phyloP scores from a whole-genome alignment of 108 stramenopile genomes.

The Fistulifera pelliculosa region DNA sequence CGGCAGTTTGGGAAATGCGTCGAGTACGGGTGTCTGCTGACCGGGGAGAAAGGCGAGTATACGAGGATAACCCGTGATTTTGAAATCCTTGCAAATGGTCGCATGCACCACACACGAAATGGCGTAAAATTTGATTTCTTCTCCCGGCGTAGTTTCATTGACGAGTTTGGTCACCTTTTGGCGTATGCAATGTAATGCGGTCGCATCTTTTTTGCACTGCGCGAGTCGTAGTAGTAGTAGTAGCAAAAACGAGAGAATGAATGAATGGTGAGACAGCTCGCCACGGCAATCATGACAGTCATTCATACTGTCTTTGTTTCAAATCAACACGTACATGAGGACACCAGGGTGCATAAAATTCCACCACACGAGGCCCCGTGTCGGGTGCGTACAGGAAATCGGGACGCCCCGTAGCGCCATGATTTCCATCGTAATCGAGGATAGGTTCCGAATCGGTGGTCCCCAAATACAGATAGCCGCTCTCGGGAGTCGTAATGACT shows the following conservation, averaged over 20 bases:
- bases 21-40: slow-evolving; percentile 17
- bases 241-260: too few relatives aligned
- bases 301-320: too few relatives aligned
- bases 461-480: too few relatives aligned
- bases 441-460: too few relatives aligned
- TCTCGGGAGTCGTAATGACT: too few relatives aligned
- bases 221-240: too few relatives aligned
- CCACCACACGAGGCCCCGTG: slow-evolving; percentile 50
- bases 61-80: slow-evolving; percentile 22
- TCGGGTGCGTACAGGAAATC: slow-evolving; percentile 15
- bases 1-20: slow-evolving; percentile 8
- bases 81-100: background rate
- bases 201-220: slow-evolving; percentile 32
- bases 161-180: slow-evolving; percentile 16
- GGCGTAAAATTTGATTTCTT: slow-evolving; percentile 43
- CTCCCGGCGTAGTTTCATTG: slow-evolving; percentile 4
- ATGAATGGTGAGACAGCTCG: too few relatives aligned
- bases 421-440: too few relatives aligned
- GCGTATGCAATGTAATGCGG: slow-evolving; percentile 36
- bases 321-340: slow-evolving; percentile 25
- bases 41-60: slow-evolving; percentile 38
- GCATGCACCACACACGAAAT: slow-evolving; percentile 58
- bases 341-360: slow-evolving; percentile 72
- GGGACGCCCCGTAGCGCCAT: slow-evolving; percentile 5
- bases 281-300: too few relatives aligned